phyloP scores from a whole-genome alignment of 768 basidiomycete species.

The Exsudoporus frostii region DNA sequence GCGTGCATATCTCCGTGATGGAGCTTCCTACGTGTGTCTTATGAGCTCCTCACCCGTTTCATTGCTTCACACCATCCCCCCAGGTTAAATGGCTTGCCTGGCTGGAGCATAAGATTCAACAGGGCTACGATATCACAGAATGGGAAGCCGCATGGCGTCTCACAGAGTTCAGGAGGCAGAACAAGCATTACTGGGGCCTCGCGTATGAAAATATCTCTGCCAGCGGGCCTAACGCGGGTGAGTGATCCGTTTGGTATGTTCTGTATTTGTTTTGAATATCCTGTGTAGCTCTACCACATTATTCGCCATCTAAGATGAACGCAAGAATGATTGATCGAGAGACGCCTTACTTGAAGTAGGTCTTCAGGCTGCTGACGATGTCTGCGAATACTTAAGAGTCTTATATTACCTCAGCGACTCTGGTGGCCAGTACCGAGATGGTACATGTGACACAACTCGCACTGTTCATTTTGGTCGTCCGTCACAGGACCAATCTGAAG shows the following conservation, averaged over 20 bases:
- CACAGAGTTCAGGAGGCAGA: slow-evolving; percentile 68
- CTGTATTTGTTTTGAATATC: neutral
- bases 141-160: slow-evolving; percentile 88
- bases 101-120: slow-evolving; percentile 76
- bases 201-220: slow-evolving; percentile 91
- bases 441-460: slow-evolving; percentile 83
- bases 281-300: slow-evolving; percentile 79
- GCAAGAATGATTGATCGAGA: slow-evolving; percentile 75
- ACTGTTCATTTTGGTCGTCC: slow-evolving; percentile 88
- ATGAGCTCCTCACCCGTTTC: slow-evolving; percentile 6
- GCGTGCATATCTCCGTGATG: slow-evolving; percentile 86
- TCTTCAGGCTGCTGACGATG: slow-evolving; percentile 12
- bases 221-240: slow-evolving; percentile 81
- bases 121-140: slow-evolving; percentile 84
- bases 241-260: slow-evolving; percentile 13
- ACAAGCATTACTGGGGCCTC: slow-evolving; percentile 76
- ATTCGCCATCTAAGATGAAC: slow-evolving; percentile 66
- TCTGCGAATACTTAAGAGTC: slow-evolving; percentile 13
- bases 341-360: slow-evolving; percentile 87
- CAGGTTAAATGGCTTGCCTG: slow-evolving; percentile 84
- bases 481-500: slow-evolving; percentile 80
- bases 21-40: slow-evolving; percentile 70
- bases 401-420: slow-evolving; percentile 63
- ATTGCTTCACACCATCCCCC: slow-evolving; percentile 8
- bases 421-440: slow-evolving; percentile 86